Evolutionary conservation across 495 filamentous ascomycete genomes (phyloP).

Genomic region (Podospora comata): DNA sequence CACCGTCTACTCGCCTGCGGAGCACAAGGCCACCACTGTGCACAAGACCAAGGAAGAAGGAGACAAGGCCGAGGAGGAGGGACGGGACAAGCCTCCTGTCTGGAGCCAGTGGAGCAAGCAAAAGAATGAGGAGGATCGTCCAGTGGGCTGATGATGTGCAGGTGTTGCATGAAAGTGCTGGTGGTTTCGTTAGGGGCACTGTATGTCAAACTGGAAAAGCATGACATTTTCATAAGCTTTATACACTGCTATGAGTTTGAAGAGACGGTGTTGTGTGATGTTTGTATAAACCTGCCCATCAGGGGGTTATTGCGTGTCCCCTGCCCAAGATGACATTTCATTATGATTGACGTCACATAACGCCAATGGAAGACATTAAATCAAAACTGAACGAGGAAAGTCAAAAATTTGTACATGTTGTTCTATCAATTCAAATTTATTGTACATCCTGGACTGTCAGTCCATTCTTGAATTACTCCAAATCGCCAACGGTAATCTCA

Average conservation of each 20-base stretch:
- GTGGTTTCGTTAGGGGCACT: background rate
- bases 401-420: too few species aligned
- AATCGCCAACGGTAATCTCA: constrained; percentile 5
- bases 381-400: too few species aligned
- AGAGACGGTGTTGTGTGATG: too few species aligned
- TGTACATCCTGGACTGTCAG: background rate
- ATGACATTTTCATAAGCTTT: too few species aligned
- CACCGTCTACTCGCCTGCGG: constrained; percentile 61
- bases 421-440: too few species aligned
- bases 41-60: constrained; percentile 62
- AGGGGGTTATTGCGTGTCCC: too few species aligned
- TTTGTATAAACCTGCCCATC: too few species aligned
- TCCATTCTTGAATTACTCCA: background rate
- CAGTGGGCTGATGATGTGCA: constrained; percentile 35
- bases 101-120: constrained; percentile 55
- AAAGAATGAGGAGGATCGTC: constrained; percentile 55
- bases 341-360: too few species aligned
- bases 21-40: constrained; percentile 55
- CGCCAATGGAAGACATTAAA: too few species aligned
- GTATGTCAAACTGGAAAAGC: too few species aligned
- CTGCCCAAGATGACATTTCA: too few species aligned
- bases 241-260: too few species aligned
- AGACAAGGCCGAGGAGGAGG: constrained; percentile 57
- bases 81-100: constrained; percentile 57
- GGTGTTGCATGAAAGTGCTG: background rate